Base-by-base conservation (phyloP, 2,329 filamentous ascomycete species). In the Ampelomyces quisqualis region DNA sequence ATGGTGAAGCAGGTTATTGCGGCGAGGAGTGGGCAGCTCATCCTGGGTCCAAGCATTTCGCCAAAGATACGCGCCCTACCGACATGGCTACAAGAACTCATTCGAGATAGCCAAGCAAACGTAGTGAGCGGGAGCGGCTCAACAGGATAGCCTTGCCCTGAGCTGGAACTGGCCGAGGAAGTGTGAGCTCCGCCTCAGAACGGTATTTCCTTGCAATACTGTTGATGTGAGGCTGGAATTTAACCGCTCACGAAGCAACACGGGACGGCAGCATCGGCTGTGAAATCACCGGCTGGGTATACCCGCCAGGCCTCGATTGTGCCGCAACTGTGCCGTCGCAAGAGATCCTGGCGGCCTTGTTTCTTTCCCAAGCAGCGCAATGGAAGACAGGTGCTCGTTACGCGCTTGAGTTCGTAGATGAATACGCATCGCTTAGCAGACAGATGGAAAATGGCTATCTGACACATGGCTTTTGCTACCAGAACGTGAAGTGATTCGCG, bases 1-100 rank as follows among this genome's bases (percentile, higher is more conserved):
- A 70, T 76, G 40, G 68, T 73, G 2, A 62, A 68, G 35, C 72
- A 75, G 49, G 68, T 75, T 17, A 40, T 74, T 28, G 62, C 58
- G 36, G 62, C 62, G 10, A 64, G 59, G 45, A 68, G 70, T 37
- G 68, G 67, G 15, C 71, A 73, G 47, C 45, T 75, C 24, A 53
- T 74, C 20, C 42, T 74, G 18, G 67, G 67, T 7, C 61, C 61
- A 9, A 37, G 35, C 7, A 15, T 62, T 11, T 34, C 50, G 10
- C 43, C 62, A 7, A 52, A 49, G 11, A 26, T 66, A 17, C 61
- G 64, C 14, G 58, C 55, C 15, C 37, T 64, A 31, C 65, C 65
- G 6, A 44, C 45, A 17, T 68, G 65, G 65, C 21, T 65, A n/a
- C 64, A 67, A 38, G 65, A 67, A 39, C 14, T 58, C 7, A 26